Percentiles rank a stretch among this genome's conserved stretches.
phyloP scores from a whole-genome alignment of 495 filamentous ascomycete species.

The Aspergillus nidulans region DNA sequence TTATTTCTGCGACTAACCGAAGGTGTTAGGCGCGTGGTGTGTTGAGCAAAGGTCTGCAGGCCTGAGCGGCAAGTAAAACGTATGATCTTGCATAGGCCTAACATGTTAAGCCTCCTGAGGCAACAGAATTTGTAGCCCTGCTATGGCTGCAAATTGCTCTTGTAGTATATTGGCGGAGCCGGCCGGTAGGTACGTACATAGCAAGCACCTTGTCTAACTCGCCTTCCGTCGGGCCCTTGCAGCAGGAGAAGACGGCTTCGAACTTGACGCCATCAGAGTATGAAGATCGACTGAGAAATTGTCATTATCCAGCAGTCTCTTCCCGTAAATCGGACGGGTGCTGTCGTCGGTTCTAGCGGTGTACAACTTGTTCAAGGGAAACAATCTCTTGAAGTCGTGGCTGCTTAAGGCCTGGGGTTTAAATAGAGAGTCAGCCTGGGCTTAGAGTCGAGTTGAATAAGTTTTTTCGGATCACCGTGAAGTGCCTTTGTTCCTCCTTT shows the following conservation, averaged over 20 bases:
- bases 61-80: conserved; percentile 2
- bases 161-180: conserved; percentile 1
- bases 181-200: conserved; percentile 6
- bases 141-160: neutral
- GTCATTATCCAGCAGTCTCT: conserved; percentile 23
- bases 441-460: neutral
- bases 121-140: neutral
- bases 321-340: conserved; percentile 25
- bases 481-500: neutral
- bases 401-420: conserved; percentile 8
- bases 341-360: conserved; percentile 29
- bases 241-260: conserved; percentile 22
- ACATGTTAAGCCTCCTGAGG: neutral
- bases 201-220: conserved; percentile 23
- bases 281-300: conserved; percentile 18
- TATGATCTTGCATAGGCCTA: neutral
- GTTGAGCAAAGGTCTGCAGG: neutral
- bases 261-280: conserved; percentile 17
- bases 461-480: neutral
- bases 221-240: conserved; percentile 39
- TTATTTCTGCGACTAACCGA: conserved; percentile 1
- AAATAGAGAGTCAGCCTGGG: conserved; percentile 9
- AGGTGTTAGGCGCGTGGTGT: neutral
- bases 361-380: conserved; percentile 26
- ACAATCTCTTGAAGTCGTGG: conserved; percentile 1